Evolutionary conservation across 2,329 filamentous ascomycete species (phyloP).

Genomic region (Ophiostoma novo-ulmi): DNA sequence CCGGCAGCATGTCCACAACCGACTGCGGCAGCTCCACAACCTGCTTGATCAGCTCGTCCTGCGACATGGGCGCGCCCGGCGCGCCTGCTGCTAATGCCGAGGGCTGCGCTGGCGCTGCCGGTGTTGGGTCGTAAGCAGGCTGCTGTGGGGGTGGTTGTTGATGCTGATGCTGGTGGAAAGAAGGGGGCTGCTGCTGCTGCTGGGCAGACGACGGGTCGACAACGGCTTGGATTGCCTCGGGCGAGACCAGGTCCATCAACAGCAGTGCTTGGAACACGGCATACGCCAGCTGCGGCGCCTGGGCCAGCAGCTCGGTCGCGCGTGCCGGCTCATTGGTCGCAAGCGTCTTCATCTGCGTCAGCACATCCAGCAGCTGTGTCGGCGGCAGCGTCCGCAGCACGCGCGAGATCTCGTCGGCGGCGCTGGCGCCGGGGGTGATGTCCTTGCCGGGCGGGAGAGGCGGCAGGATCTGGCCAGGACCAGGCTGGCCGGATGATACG

Average conservation of each 20-base stretch:
- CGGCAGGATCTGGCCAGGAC: conserved; percentile 46
- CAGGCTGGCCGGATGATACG: too few species aligned
- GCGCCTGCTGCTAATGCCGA: background rate
- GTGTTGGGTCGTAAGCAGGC: conserved; percentile 31
- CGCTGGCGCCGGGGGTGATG: conserved; percentile 73
- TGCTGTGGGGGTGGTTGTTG: conserved; percentile 36
- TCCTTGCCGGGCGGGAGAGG: conserved; percentile 72
- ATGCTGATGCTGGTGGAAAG: conserved; percentile 35
- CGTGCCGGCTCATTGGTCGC: conserved; percentile 76
- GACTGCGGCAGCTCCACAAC: conserved; percentile 75
- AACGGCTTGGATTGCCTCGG: conserved; percentile 73
- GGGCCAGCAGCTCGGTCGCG: conserved; percentile 77
- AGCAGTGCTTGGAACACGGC: conserved; percentile 92
- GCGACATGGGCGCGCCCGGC: conserved; percentile 43
- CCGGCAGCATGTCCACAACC: conserved; percentile 72
- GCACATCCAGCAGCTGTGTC: conserved; percentile 84
- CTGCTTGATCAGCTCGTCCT: conserved; percentile 69
- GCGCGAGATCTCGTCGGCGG: conserved; percentile 84
- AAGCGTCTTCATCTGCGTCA: conserved; percentile 89
- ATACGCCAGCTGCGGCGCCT: conserved; percentile 88
- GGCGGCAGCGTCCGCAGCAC: conserved; percentile 83
- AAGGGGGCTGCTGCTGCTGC: background rate
- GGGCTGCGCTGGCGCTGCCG: conserved; percentile 25
- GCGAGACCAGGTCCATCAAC: conserved; percentile 86
- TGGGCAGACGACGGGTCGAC: conserved; percentile 40